Evolutionary conservation across 805 yeast species (phyloP).

Genomic region (Candida parachauliodes): DNA sequence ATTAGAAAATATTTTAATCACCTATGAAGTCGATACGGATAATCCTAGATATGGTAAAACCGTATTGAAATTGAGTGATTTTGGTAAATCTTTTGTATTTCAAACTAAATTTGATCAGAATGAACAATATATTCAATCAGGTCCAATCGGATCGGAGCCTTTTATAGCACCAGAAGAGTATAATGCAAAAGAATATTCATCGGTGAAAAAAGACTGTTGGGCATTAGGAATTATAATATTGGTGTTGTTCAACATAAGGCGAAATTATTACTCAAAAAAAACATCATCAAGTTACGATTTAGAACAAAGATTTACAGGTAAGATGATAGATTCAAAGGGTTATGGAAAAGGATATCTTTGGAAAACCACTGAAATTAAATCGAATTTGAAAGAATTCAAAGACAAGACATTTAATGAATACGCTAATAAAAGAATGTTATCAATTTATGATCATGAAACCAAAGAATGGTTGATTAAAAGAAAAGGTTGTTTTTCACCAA

Average conservation of each 20-base stretch:
- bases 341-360: slow-evolving; percentile 27
- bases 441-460: slow-evolving; percentile 27
- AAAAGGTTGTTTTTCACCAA: slow-evolving; percentile 45
- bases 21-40: slow-evolving; percentile 5
- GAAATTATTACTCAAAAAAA: slow-evolving; percentile 18
- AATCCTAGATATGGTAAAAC: slow-evolving; percentile 10
- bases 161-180: slow-evolving; percentile 93
- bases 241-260: slow-evolving; percentile 25
- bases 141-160: slow-evolving; percentile 84
- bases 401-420: slow-evolving; percentile 39
- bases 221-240: slow-evolving; percentile 61
- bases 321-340: slow-evolving; percentile 10
- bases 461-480: slow-evolving; percentile 33
- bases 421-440: slow-evolving; percentile 38
- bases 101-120: slow-evolving; percentile 76
- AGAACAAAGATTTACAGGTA: slow-evolving; percentile 6
- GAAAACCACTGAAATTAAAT: slow-evolving; percentile 26
- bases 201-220: slow-evolving; percentile 77
- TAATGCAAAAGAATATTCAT: slow-evolving; percentile 9
- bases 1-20: slow-evolving; percentile 76
- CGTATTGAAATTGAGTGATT: slow-evolving; percentile 52
- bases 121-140: slow-evolving; percentile 46
- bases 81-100: slow-evolving; percentile 89
- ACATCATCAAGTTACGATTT: slow-evolving; percentile 5
- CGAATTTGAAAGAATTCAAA: slow-evolving; percentile 17